These are phyloP conservation scores for Tolypocladium cylindrosporum DNA, from an alignment of 2,329 filamentous ascomycete genomes.

Conservation along the genomic window DNA sequence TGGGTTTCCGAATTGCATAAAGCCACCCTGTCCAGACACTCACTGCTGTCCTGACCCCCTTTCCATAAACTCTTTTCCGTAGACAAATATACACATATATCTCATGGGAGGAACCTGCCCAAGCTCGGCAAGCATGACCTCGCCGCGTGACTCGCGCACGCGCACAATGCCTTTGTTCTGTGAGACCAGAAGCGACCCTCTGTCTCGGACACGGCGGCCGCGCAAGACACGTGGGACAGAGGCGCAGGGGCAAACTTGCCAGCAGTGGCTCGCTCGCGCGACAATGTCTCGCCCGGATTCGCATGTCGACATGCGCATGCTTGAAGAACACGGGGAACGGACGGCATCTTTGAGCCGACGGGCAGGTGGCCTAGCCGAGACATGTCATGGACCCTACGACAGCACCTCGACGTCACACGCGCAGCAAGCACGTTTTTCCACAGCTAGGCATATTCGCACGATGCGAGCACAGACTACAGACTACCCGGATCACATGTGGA, in stretches of 20 bases:
- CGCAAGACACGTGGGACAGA: background rate
- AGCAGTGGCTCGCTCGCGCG: background rate
- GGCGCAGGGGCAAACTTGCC: background rate
- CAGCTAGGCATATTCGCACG: background rate
- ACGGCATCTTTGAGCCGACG: background rate
- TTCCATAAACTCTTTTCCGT: too few relatives aligned
- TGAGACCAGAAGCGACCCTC: background rate
- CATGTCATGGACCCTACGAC: background rate
- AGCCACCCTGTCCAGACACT: too few relatives aligned
- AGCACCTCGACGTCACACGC: background rate
- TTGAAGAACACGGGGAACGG: background rate
- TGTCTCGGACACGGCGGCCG: background rate
- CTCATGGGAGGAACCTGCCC: background rate
- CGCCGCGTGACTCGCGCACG: background rate
- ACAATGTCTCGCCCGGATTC: background rate
- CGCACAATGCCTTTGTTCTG: background rate
- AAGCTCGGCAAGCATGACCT: background rate
- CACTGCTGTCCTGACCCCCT: too few relatives aligned
- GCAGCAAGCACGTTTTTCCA: background rate
- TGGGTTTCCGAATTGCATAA: too few relatives aligned
- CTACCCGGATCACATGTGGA: background rate
- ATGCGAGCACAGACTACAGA: background rate
- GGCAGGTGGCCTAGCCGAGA: background rate
- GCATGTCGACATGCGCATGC: background rate
- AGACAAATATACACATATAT: too few relatives aligned